phyloP scores from a whole-genome alignment of 768 basidiomycete genomes.

The Kwoniella botswanensis region DNA sequence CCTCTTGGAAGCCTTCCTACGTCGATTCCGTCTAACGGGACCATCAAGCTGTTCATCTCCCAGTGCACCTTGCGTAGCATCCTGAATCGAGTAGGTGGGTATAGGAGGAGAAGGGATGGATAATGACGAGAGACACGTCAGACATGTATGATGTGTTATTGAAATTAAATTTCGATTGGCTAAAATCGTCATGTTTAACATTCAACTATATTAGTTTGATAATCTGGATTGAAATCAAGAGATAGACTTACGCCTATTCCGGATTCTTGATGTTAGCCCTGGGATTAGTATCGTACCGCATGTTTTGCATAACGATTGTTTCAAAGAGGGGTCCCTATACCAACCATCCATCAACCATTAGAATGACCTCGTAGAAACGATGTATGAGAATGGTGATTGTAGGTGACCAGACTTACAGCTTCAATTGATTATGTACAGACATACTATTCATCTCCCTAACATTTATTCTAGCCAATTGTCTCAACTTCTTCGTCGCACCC shows the following conservation, averaged over 20 bases:
- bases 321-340: constrained; percentile 51
- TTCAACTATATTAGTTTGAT: background rate
- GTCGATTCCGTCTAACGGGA: background rate
- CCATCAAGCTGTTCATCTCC: constrained; percentile 21
- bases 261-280: constrained; percentile 45
- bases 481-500: constrained; percentile 16
- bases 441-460: constrained; percentile 42
- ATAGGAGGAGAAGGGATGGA: constrained; percentile 35
- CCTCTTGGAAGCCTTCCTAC: constrained; percentile 16
- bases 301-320: constrained; percentile 45
- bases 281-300: constrained; percentile 53
- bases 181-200: background rate
- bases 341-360: background rate
- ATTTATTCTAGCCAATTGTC: constrained; percentile 35
- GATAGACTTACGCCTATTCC: constrained; percentile 44
- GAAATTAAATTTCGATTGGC: constrained; percentile 34
- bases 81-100: constrained; percentile 3
- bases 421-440: constrained; percentile 49
- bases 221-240: background rate
- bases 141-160: constrained; percentile 37
- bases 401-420: constrained; percentile 38
- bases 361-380: background rate
- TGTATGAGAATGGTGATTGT: background rate
- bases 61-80: background rate
- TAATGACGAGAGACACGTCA: constrained; percentile 30